Base-by-base conservation (phyloP, 1,284 basidiomycete genomes). In the Fomitopsis betulina region DNA sequence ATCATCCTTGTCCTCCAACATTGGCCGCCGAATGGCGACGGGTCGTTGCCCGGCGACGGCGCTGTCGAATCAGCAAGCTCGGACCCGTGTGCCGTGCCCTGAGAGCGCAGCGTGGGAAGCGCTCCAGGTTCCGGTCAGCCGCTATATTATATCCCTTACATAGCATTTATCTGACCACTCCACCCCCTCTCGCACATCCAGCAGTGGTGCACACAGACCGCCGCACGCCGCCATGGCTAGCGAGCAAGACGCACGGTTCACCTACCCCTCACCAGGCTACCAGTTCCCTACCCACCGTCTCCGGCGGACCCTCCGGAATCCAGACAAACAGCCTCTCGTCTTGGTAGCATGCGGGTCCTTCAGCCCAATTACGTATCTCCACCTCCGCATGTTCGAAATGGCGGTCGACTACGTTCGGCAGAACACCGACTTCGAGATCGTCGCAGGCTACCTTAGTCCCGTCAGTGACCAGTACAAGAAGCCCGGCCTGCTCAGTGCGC, bases 311-410 rank as follows among this genome's bases (percentile, higher is more conserved):
- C 81, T 90, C 53, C 82, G 83, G 53, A 82, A 90, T 70, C 70
- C 85, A 7, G 75, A 75, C 30, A 91, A 88, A 72, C 81, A 83
- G 25, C 89, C 89, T 21, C 75, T 92, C 64, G 87, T 91, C 56
- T 81, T 91, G 63, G 86, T 93, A 58, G 89, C 86, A 58, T 91
- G 89, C 65, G 89, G 89, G 40, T 91, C 89, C 62, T 91, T 91
- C 79, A 90, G 86, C 70, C 89, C 88, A 17, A 83, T 92, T 62
- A 92, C 89, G 19, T 92, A 89, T 66, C 85, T 92, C 58, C 89
- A 89, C 69, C 86, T 93, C 39, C 91, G 95, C 59, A 97, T 98
- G 93, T 98, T 97, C 74, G 95, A 97, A 73, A 97, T 98, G 95
- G 95, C 95, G 58, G 93, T 91, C 75, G 95, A 98, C 77, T 95